These are phyloP conservation scores for Fraxinus quadrangulata DNA, from an alignment of 257 asterid species.

Conservation along the genomic window DNA sequence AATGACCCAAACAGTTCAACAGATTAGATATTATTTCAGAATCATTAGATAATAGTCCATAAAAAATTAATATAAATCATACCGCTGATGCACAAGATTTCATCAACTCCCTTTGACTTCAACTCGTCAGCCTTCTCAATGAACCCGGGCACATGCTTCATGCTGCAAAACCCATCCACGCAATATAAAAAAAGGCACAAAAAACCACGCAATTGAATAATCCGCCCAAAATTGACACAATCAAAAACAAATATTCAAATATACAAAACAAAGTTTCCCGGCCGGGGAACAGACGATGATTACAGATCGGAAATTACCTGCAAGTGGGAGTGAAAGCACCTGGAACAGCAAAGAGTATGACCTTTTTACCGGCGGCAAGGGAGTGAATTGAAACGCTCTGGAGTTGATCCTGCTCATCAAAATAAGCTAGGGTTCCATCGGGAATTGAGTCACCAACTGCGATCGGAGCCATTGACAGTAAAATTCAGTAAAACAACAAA, in stretches of 20 bases:
- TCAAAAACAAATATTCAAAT: background rate
- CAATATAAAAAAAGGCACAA: background rate
- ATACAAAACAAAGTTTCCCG: background rate
- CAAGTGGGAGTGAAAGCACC: constrained; percentile 96
- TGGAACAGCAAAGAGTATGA: constrained; percentile 79
- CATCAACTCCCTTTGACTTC: constrained; percentile 77
- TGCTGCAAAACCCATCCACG: constrained; percentile 37
- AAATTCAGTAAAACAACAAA: background rate
- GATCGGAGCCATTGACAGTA: constrained; percentile 60
- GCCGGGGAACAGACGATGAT: background rate
- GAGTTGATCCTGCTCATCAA: constrained; percentile 76
- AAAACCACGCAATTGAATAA: background rate
- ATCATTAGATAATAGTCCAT: background rate
- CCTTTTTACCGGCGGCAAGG: constrained; percentile 75
- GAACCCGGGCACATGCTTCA: constrained; percentile 94
- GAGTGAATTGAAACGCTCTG: constrained; percentile 71
- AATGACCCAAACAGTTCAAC: background rate
- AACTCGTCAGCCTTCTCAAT: constrained; percentile 78
- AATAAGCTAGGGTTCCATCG: constrained; percentile 67
- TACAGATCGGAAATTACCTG: constrained; percentile 43
- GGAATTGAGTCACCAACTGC: constrained; percentile 70
- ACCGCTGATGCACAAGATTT: constrained; percentile 72
- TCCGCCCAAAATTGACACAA: background rate
- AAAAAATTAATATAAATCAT: background rate
- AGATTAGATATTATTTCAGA: background rate